phyloP scores from a whole-genome alignment of 495 filamentous ascomycete genomes.

The Penicillium paradoxum region DNA sequence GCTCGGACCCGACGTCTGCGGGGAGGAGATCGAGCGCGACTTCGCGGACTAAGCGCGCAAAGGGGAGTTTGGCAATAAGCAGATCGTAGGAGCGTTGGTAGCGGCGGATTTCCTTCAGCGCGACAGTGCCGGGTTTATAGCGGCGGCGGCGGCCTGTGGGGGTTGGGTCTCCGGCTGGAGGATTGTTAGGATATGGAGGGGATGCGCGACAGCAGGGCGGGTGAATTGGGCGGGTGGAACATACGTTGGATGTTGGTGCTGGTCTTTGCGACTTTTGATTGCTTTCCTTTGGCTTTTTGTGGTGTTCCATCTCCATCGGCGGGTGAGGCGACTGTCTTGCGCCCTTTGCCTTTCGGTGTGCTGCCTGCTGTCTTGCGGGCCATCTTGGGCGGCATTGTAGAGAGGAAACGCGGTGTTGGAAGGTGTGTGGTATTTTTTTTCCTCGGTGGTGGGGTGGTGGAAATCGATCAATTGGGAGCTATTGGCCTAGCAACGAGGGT shows the following conservation, averaged over 20 bases:
- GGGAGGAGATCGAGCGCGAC: slow-evolving; percentile 60
- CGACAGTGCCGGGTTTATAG: slow-evolving; percentile 80
- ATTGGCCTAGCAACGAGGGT: not conserved
- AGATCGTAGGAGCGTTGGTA: slow-evolving; percentile 83
- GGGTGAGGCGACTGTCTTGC: slow-evolving; percentile 1
- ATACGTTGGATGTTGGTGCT: slow-evolving; percentile 37
- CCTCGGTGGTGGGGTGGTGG: not conserved
- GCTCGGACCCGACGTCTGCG: slow-evolving; percentile 47
- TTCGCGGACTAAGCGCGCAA: slow-evolving; percentile 85
- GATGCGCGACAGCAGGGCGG: not conserved
- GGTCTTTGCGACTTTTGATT: slow-evolving; percentile 19
- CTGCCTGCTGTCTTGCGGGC: not conserved
- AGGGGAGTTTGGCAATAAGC: slow-evolving; percentile 75
- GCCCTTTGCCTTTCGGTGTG: slow-evolving; percentile 6
- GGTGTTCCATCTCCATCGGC: slow-evolving; percentile 5
- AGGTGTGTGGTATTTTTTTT: not conserved
- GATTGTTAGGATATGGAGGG: not conserved
- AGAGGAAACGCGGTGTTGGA: not conserved
- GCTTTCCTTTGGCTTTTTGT: slow-evolving; percentile 17
- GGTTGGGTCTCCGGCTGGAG: slow-evolving; percentile 65
- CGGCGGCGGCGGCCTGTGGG: slow-evolving; percentile 58
- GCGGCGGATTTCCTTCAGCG: slow-evolving; percentile 78
- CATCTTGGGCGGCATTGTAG: slow-evolving; percentile 18
- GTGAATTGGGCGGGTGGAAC: slow-evolving; percentile 7
- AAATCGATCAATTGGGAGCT: slow-evolving; percentile 5